Conservation (phyloP, 805 yeast species). For the Priceomyces haplophilus region DNA sequence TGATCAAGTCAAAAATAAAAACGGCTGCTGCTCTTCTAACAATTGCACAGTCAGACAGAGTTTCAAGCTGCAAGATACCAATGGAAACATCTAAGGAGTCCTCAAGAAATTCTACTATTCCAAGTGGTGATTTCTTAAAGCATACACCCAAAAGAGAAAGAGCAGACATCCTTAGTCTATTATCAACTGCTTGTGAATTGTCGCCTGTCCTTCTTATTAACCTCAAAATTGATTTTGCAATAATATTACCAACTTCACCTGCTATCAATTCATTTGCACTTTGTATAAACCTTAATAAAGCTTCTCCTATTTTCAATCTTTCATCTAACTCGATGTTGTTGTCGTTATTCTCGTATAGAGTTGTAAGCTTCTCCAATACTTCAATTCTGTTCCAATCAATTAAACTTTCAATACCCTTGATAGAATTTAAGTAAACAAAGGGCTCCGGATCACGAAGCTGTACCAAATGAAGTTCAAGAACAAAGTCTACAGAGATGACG, state of each 20-base stretch:
- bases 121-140: slow-evolving; percentile 57
- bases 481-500: slow-evolving; percentile 52
- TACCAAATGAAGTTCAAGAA: slow-evolving; percentile 55
- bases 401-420: slow-evolving; percentile 69
- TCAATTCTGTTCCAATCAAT: slow-evolving; percentile 41
- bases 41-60: slow-evolving; percentile 41
- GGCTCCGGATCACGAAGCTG: slow-evolving; percentile 81
- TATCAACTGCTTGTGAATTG: slow-evolving; percentile 42
- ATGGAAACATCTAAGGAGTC: slow-evolving; percentile 73
- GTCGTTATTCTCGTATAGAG: slow-evolving; percentile 33
- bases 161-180: slow-evolving; percentile 75
- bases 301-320: slow-evolving; percentile 80
- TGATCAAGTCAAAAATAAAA: slow-evolving; percentile 57
- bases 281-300: slow-evolving; percentile 57
- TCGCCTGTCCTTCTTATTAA: slow-evolving; percentile 28
- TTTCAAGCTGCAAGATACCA: slow-evolving; percentile 68
- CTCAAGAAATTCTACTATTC: slow-evolving; percentile 44
- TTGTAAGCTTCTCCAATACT: slow-evolving; percentile 36
- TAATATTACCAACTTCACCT: slow-evolving; percentile 39
- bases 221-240: slow-evolving; percentile 44
- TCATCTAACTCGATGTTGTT: slow-evolving; percentile 50
- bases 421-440: slow-evolving; percentile 77
- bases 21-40: slow-evolving; percentile 77
- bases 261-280: slow-evolving; percentile 45
- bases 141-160: slow-evolving; percentile 79